A percentile compares a stretch with the other conserved stretches of the same genome.
Conservation (phyloP, 1,139 yeast genomes). For the Pneumocystis murina region DNA sequence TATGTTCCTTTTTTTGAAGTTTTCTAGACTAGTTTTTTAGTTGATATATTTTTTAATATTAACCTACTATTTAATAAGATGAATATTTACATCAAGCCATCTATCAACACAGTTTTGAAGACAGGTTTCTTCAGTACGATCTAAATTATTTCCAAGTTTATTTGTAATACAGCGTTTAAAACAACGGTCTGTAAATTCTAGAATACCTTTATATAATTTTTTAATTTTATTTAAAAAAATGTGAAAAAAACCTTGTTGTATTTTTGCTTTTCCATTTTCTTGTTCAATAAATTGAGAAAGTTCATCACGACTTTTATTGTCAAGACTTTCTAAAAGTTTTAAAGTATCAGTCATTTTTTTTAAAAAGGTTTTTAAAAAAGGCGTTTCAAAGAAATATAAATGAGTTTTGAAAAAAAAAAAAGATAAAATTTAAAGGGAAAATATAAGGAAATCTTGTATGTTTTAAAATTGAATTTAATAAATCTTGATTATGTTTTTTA, state of each 20-base stretch:
- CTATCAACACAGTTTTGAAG: constrained; percentile 10
- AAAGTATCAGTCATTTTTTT: not conserved
- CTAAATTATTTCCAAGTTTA: constrained; percentile 6
- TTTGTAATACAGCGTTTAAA: constrained; percentile 6
- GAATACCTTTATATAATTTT: not conserved
- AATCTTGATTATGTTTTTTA: too few species aligned
- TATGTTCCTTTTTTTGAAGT: not conserved
- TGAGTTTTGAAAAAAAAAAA: too few species aligned
- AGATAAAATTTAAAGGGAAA: too few species aligned
- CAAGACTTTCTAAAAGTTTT: not conserved
- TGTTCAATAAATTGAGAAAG: constrained; percentile 8
- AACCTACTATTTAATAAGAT: constrained; percentile 8
- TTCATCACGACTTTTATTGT: constrained; percentile 6
- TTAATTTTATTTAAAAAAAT: not conserved
- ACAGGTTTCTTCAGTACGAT: constrained; percentile 5
- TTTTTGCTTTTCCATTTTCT: constrained; percentile 9
- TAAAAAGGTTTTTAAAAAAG: not conserved
- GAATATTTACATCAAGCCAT: constrained; percentile 9
- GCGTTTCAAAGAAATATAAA: not conserved
- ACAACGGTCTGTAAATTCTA: constrained; percentile 10
- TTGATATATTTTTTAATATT: not conserved
- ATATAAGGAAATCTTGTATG: too few species aligned
- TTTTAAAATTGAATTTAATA: too few species aligned
- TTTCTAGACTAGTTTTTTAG: not conserved
- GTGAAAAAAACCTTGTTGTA: constrained; percentile 1